These are phyloP conservation scores for Debaryomycetaceae sp. DNA, from an alignment of 1,139 yeast species.

Conservation along the genomic window DNA sequence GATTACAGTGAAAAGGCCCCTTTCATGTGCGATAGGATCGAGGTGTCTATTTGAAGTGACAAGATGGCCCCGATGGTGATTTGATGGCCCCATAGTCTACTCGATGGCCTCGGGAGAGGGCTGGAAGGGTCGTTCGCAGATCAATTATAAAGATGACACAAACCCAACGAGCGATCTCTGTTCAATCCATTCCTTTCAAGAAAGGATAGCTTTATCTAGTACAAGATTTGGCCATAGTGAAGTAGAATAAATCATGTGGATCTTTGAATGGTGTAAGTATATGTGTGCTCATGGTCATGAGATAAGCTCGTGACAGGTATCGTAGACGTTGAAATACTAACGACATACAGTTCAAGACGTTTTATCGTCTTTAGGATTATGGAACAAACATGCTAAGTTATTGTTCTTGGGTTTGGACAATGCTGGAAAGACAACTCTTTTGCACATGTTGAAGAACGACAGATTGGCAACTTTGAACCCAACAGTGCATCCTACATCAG, in stretches of 20 bases:
- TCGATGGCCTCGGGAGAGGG: no score
- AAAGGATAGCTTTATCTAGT: neutral
- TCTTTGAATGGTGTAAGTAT: slow-evolving; percentile 45
- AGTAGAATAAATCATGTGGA: slow-evolving; percentile 26
- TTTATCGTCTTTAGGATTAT: slow-evolving; percentile 87
- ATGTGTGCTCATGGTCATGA: neutral
- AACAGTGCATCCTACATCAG: slow-evolving; percentile 97
- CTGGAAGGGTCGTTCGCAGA: neutral
- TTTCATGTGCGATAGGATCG: no score
- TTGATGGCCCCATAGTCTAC: no score
- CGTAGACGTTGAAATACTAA: neutral
- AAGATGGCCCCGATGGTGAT: no score
- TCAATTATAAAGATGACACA: neutral
- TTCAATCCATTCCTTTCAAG: neutral
- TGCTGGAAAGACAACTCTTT: slow-evolving; percentile 96
- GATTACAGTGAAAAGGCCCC: no score
- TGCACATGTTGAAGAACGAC: slow-evolving; percentile 96
- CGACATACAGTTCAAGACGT: slow-evolving; percentile 70
- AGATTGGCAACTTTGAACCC: slow-evolving; percentile 97
- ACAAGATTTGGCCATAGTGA: neutral
- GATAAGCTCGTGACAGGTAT: neutral
- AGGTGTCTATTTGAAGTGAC: no score
- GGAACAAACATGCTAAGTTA: slow-evolving; percentile 97
- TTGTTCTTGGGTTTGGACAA: slow-evolving; percentile 95
- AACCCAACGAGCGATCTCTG: neutral